Base-by-base conservation (phyloP, 371 early-diverging fungal species). In the Apophysomyces trapeziformis region DNA sequence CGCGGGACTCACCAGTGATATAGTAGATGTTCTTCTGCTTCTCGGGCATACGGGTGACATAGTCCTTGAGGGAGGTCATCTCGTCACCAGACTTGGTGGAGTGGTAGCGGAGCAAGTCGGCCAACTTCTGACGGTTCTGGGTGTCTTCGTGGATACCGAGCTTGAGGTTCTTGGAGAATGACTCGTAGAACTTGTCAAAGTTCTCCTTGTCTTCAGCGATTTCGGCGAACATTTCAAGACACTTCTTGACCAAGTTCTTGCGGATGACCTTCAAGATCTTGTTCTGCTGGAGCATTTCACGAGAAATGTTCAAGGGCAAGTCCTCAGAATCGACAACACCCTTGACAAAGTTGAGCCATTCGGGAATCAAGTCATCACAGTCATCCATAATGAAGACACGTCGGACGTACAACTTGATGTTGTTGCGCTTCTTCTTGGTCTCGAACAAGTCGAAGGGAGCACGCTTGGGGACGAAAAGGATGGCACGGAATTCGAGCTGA, bases 1-100 rank as follows among this genome's bases (percentile, higher is more conserved):
- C 87, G 71, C 93, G 91, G 79, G 92, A 92, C 83, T 97, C 95
- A 69, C 99, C 99, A 66, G 99, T 99, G 86, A 99, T 94, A 89
- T 97, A 97, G 92, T 96, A 96, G 81, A 95, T 95, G 82, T 88
- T 89, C 89, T 94, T 79, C 68, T 85, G 95, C 70, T 86, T 88
- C 75, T 91, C 87, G 75, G 85, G 86, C 93, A 94, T 94, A 68
- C 91, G 86, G 26, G 83, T 84, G 32, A 92, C 83, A 75, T 96
- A 96, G 66, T 90, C 93, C 68, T 91, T 90, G 58, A 96, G 80
- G 12, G 89, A 86, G 63, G 80, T 79, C 67, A 88, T 84, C 67
- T 80, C 77, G 65, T 86, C 79, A 65, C 78, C 84, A 65, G 86
- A 83, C 82, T 90, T 87, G 69, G 83, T 88, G 21, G 93, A 89